Conservation (phyloP, 441 rosid genomes). For the Francoa sonchifolia region DNA sequence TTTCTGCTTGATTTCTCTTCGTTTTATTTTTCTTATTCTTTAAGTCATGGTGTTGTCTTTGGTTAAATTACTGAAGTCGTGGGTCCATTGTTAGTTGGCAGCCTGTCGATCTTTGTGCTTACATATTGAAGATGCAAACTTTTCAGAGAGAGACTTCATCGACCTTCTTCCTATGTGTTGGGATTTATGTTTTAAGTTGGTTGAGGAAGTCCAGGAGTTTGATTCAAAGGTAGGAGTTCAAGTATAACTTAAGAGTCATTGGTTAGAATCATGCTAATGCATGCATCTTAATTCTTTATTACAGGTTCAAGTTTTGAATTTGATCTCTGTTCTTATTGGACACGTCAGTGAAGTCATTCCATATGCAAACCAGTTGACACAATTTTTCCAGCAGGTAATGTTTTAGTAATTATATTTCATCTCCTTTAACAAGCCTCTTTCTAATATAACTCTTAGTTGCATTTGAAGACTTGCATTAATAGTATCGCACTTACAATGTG, state of each 20-base stretch:
- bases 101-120: constrained; percentile 90
- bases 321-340: constrained; percentile 80
- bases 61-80: constrained; percentile 19
- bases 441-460: background rate
- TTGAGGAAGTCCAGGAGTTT: constrained; percentile 94
- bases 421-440: background rate
- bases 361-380: constrained; percentile 62
- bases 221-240: constrained; percentile 85
- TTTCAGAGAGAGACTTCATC: constrained; percentile 52
- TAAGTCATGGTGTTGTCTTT: constrained; percentile 1
- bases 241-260: no score
- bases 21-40: constrained; percentile 1
- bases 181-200: constrained; percentile 80
- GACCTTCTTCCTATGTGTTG: constrained; percentile 93
- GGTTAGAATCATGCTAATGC: no score
- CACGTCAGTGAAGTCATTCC: constrained; percentile 72
- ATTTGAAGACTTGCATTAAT: background rate
- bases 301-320: constrained; percentile 94
- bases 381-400: constrained; percentile 79
- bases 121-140: constrained; percentile 95
- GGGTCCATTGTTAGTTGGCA: constrained; percentile 57
- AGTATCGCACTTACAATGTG: no score
- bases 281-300: constrained; percentile 9
- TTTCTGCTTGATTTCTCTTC: constrained; percentile 1
- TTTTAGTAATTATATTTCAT: constrained; percentile 6